phyloP scores from a whole-genome alignment of 768 basidiomycete genomes.

The Sutorius australiensis region DNA sequence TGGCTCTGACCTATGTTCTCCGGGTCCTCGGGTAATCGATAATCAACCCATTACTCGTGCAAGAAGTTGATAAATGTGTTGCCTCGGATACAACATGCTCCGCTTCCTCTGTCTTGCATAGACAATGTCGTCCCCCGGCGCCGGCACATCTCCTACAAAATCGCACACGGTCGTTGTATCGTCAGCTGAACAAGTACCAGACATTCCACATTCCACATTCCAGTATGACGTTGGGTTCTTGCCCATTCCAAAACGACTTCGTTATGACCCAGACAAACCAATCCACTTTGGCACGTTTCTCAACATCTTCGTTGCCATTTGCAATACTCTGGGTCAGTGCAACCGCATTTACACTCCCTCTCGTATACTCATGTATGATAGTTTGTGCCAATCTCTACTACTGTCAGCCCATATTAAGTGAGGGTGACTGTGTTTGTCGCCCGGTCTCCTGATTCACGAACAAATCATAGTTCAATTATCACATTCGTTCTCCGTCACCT shows the following conservation, averaged over 20 bases:
- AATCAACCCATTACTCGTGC: neutral
- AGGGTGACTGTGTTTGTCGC: slow-evolving; percentile 14
- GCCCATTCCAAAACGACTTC: slow-evolving; percentile 53
- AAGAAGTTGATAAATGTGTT: slow-evolving; percentile 1
- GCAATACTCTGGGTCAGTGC: slow-evolving; percentile 41
- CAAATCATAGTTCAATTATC: slow-evolving; percentile 11
- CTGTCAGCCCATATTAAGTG: slow-evolving; percentile 73
- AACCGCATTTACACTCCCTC: too few relatives aligned
- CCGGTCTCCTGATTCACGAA: slow-evolving; percentile 32
- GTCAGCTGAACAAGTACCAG: neutral
- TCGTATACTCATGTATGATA: neutral
- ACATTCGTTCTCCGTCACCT: slow-evolving; percentile 33
- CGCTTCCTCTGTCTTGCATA: neutral
- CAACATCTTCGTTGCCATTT: slow-evolving; percentile 58
- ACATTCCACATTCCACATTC: neutral
- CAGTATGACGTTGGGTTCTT: slow-evolving; percentile 51
- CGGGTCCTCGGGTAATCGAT: too few relatives aligned
- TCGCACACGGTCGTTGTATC: neutral
- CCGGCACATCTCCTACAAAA: neutral
- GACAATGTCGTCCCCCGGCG: neutral
- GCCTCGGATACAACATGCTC: neutral
- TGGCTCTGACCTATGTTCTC: too few relatives aligned
- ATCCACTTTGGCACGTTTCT: slow-evolving; percentile 46
- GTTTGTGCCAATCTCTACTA: slow-evolving; percentile 73
- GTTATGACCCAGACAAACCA: slow-evolving; percentile 46